phyloP scores from a whole-genome alignment of 2,329 filamentous ascomycete genomes.

The Colletotrichum tropicicola region DNA sequence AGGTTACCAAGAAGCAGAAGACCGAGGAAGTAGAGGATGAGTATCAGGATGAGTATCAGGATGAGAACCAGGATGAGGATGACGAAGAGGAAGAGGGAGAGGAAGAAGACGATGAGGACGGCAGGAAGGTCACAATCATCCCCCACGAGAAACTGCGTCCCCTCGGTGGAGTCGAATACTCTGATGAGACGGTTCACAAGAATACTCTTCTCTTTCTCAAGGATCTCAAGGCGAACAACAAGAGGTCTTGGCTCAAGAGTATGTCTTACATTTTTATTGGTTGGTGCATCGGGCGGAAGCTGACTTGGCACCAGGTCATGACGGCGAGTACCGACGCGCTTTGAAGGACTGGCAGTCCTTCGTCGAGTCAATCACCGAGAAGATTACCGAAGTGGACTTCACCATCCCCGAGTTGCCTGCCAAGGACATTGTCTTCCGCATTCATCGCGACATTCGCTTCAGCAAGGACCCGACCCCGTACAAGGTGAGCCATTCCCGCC shows the following conservation, averaged over 20 bases:
- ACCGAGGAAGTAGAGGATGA: slow-evolving; percentile 30
- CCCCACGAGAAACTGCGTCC: slow-evolving; percentile 51
- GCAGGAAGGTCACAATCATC: slow-evolving; percentile 48
- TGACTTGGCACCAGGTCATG: slow-evolving; percentile 66
- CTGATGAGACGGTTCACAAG: slow-evolving; percentile 60
- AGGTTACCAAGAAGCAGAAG: slow-evolving; percentile 33
- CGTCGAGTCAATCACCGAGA: slow-evolving; percentile 75
- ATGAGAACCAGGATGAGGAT: slow-evolving; percentile 28
- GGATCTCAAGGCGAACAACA: slow-evolving; percentile 69
- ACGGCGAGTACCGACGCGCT: slow-evolving; percentile 80
- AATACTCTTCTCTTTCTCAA: slow-evolving; percentile 67
- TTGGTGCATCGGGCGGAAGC: too few species aligned
- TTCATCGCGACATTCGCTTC: slow-evolving; percentile 88
- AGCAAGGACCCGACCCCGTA: slow-evolving; percentile 87
- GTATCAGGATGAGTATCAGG: slow-evolving; percentile 28
- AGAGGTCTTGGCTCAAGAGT: slow-evolving; percentile 68
- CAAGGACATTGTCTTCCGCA: slow-evolving; percentile 88
- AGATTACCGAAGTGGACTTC: slow-evolving; percentile 76
- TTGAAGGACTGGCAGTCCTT: slow-evolving; percentile 86
- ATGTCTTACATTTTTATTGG: too few species aligned
- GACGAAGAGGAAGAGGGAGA: slow-evolving; percentile 34
- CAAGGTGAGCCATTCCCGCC: slow-evolving; percentile 66
- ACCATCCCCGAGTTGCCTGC: slow-evolving; percentile 87
- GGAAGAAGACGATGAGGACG: slow-evolving; percentile 44
- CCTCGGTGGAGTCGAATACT: slow-evolving; percentile 55